phyloP scores from a whole-genome alignment of 1,139 yeast species.

The Kodamaea arcana region DNA sequence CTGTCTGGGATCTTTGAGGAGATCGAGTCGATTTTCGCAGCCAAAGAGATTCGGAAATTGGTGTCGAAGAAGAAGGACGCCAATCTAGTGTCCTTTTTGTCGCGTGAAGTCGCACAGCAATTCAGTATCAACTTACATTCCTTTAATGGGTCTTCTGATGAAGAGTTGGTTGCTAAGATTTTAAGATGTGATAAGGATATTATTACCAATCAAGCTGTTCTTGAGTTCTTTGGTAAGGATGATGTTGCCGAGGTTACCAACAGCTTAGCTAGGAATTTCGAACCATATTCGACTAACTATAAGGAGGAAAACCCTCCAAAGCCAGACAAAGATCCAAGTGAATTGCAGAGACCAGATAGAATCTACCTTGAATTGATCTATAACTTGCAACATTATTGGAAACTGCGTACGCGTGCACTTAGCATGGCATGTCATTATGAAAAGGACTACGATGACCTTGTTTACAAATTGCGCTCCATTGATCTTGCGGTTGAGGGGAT shows the following conservation, averaged over 20 bases:
- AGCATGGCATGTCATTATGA: constrained; percentile 58
- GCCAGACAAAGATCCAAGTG: constrained; percentile 68
- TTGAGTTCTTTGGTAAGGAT: constrained; percentile 69
- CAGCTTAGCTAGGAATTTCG: constrained; percentile 57
- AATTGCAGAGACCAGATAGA: constrained; percentile 75
- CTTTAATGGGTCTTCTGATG: constrained; percentile 50
- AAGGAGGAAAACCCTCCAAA: constrained; percentile 34
- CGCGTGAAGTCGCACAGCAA: constrained; percentile 73
- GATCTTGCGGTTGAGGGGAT: constrained; percentile 64
- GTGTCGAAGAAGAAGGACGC: constrained; percentile 46
- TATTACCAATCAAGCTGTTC: constrained; percentile 53
- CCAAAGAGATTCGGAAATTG: constrained; percentile 63
- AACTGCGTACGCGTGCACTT: constrained; percentile 70
- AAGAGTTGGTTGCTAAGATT: constrained; percentile 53
- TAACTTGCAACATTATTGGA: constrained; percentile 77
- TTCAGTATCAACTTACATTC: constrained; percentile 73
- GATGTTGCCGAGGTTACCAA: constrained; percentile 64
- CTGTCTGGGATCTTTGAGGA: constrained; percentile 73
- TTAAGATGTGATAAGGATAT: constrained; percentile 61
- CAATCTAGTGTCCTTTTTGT: constrained; percentile 55
- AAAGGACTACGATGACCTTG: constrained; percentile 67
- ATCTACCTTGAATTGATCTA: constrained; percentile 68
- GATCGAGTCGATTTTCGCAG: constrained; percentile 72
- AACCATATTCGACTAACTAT: constrained; percentile 57
- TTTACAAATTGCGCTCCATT: constrained; percentile 53